A percentile compares a stretch with the other conserved stretches of the same genome.
These are phyloP conservation scores for Penicillium capsulatum DNA, from an alignment of 2,329 filamentous ascomycete species.

Conservation along the genomic window DNA sequence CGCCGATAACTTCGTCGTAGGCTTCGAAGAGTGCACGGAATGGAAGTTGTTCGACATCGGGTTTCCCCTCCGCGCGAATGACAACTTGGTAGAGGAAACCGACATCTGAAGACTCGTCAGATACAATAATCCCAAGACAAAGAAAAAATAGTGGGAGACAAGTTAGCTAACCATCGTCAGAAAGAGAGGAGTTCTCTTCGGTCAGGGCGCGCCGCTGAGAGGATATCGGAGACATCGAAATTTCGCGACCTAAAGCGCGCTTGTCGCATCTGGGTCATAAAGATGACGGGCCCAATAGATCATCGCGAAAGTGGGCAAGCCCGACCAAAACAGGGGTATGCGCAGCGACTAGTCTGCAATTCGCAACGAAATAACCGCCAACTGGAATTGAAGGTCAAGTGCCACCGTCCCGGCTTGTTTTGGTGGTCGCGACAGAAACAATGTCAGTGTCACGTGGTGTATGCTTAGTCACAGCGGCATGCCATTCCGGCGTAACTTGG, in stretches of 20 bases:
- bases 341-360: constrained; percentile 14
- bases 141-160: neutral
- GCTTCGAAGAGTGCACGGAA: constrained; percentile 76
- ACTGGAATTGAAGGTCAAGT: constrained; percentile 3
- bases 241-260: constrained; percentile 45
- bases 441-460: constrained; percentile 17
- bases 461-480: constrained; percentile 15
- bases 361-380: constrained; percentile 6
- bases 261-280: constrained; percentile 42
- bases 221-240: constrained; percentile 49
- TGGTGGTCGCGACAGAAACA: constrained; percentile 26
- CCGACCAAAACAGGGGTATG: constrained; percentile 7
- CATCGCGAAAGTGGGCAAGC: constrained; percentile 34
- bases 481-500: neutral
- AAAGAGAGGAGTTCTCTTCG: constrained; percentile 48
- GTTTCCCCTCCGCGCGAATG: constrained; percentile 62
- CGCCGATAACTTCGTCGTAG: constrained; percentile 70
- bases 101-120: constrained; percentile 58
- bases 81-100: constrained; percentile 73
- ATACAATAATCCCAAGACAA: no score
- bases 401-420: constrained; percentile 19
- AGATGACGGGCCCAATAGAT: constrained; percentile 36
- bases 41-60: constrained; percentile 61
- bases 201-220: constrained; percentile 39
- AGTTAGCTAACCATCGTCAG: constrained; percentile 54